A percentile compares a stretch with the other conserved stretches of the same genome.
These are phyloP conservation scores for Penicillium sp. DNA, from an alignment of 2,329 filamentous ascomycete species.

Conservation along the genomic window DNA sequence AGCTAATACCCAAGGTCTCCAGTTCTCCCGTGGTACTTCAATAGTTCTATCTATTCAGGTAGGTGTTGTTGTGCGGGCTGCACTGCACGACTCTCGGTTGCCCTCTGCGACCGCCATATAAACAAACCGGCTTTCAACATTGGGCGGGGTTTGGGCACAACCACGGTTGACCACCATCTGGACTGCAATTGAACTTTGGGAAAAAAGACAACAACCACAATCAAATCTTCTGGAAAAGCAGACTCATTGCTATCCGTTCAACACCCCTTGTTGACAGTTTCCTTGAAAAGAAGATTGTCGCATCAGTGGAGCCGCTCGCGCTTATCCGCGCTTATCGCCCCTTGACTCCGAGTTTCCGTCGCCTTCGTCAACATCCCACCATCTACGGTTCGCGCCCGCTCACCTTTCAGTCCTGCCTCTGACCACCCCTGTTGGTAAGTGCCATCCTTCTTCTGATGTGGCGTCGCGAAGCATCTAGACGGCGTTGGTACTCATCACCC, in stretches of 20 bases:
- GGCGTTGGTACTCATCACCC: neutral
- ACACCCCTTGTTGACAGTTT: neutral
- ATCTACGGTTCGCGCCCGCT: slow-evolving; percentile 17
- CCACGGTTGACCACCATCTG: slow-evolving; percentile 7
- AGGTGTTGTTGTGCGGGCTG: neutral
- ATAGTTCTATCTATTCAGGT: neutral
- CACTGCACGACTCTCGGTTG: slow-evolving; percentile 16
- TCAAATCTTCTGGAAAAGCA: neutral
- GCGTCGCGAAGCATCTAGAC: neutral
- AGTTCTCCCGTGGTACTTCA: neutral
- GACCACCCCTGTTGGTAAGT: slow-evolving; percentile 10
- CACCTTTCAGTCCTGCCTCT: neutral
- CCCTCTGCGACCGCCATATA: slow-evolving; percentile 24
- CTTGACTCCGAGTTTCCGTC: slow-evolving; percentile 26
- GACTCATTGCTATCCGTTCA: neutral
- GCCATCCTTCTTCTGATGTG: no score
- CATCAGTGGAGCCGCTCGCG: slow-evolving; percentile 24
- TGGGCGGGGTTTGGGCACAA: slow-evolving; percentile 22
- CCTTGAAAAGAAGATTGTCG: slow-evolving; percentile 2
- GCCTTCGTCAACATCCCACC: slow-evolving; percentile 29
- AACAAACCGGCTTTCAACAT: slow-evolving; percentile 12
- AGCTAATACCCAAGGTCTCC: neutral
- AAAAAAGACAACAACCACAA: neutral
- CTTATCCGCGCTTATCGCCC: slow-evolving; percentile 35
- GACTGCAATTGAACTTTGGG: neutral